A percentile compares a stretch with the other conserved stretches of the same genome.
phyloP scores from a whole-genome alignment of 257 asterid genomes.

The Salvia hispanica region DNA sequence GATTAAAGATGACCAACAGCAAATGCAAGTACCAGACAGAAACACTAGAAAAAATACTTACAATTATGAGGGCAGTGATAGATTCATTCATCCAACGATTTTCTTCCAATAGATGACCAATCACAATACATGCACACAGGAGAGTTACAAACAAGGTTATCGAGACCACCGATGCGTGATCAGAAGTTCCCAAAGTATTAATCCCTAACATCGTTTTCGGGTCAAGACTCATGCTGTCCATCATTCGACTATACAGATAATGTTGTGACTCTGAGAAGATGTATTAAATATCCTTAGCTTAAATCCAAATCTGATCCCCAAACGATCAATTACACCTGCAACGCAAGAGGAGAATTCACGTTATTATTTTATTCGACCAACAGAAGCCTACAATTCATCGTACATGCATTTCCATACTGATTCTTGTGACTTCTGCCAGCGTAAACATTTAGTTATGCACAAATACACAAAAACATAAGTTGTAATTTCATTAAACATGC shows the following conservation, averaged over 20 bases:
- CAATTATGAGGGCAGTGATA: conserved; percentile 81
- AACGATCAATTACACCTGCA: conserved; percentile 33
- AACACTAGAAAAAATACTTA: conserved; percentile 30
- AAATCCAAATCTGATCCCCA: conserved; percentile 31
- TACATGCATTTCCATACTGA: conserved; percentile 18
- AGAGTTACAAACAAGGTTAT: conserved; percentile 79
- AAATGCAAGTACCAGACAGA: background rate
- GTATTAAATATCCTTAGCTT: conserved; percentile 25
- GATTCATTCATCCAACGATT: conserved; percentile 98
- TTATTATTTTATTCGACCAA: conserved; percentile 6
- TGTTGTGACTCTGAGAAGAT: conserved; percentile 13
- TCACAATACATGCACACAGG: conserved; percentile 80
- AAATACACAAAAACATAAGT: background rate
- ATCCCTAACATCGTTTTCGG: conserved; percentile 42
- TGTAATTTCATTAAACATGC: conserved; percentile 3
- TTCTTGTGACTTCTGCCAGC: background rate
- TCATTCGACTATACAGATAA: conserved; percentile 27
- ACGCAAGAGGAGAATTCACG: conserved; percentile 16
- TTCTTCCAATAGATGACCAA: conserved; percentile 96
- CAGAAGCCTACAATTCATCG: conserved; percentile 10
- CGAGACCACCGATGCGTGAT: conserved; percentile 76
- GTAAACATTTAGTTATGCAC: conserved; percentile 8
- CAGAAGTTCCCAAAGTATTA: conserved; percentile 52
- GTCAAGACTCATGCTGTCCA: conserved; percentile 50
- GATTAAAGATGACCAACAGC: conserved; percentile 21